A percentile compares a stretch with the other conserved stretches of the same genome.
Conservation (phyloP, 2,329 filamentous ascomycete genomes). For the Trichophyton verrucosum region DNA sequence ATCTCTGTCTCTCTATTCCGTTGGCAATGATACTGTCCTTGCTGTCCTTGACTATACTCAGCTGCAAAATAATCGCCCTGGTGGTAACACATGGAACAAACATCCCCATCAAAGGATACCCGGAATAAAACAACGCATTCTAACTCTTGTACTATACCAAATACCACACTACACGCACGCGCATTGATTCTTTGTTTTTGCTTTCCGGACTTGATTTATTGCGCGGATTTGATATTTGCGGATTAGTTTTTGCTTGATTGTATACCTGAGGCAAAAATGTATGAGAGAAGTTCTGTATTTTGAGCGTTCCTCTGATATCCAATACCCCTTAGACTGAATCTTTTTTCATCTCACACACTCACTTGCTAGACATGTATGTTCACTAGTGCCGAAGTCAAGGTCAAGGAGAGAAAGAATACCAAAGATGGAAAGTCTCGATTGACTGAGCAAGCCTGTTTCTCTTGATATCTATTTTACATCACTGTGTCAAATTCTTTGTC, state of each 20-base stretch:
- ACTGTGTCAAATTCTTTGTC: neutral
- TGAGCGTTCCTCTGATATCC: neutral
- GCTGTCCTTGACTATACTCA: too few relatives aligned
- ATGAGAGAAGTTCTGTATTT: neutral
- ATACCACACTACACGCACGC: neutral
- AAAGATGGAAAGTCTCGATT: too few relatives aligned
- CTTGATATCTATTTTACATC: neutral
- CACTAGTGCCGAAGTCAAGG: too few relatives aligned
- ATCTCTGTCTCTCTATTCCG: too few relatives aligned
- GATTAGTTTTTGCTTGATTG: neutral
- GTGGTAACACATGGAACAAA: neutral
- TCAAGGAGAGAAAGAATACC: too few relatives aligned
- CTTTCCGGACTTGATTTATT: neutral
- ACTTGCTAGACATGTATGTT: too few relatives aligned
- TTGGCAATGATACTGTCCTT: too few relatives aligned
- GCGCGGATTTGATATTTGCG: neutral
- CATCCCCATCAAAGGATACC: neutral
- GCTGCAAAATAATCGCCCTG: too few relatives aligned
- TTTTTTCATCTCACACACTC: neutral
- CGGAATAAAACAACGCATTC: slow-evolving; percentile 1
- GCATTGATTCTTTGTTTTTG: neutral
- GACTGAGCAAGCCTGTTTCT: neutral
- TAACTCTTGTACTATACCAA: neutral
- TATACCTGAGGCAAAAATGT: neutral
- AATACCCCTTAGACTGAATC: neutral